phyloP scores from a whole-genome alignment of 352 stramenopile genomes.

The Phytophthora citrophthora region DNA sequence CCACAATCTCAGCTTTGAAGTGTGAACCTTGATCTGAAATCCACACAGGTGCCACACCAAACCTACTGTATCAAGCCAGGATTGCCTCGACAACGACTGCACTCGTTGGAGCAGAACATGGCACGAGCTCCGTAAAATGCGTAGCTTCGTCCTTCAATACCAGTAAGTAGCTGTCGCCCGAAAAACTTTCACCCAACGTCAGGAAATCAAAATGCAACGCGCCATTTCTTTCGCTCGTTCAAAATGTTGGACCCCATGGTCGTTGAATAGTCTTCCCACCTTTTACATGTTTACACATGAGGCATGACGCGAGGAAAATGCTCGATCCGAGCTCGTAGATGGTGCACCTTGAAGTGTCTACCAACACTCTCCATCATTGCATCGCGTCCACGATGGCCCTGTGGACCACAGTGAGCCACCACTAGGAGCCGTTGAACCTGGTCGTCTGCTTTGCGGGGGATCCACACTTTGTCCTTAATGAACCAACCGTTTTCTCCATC shows the following conservation, averaged over 20 bases:
- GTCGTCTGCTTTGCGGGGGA: not conserved
- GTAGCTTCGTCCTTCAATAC: not conserved
- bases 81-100: not conserved
- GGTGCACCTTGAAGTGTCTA: not conserved
- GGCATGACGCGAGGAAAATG: not conserved
- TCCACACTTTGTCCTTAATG: not conserved
- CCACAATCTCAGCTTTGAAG: not conserved
- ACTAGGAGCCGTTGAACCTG: not conserved
- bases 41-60: too few species aligned
- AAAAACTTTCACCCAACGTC: not conserved
- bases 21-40: not conserved
- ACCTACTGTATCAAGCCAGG: not conserved
- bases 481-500: not conserved
- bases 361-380: not conserved
- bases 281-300: not conserved
- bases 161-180: not conserved
- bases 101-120: not conserved
- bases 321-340: not conserved
- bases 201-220: not conserved
- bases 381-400: not conserved
- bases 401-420: not conserved
- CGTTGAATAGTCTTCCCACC: not conserved
- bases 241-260: not conserved
- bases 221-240: not conserved
- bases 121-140: not conserved